Evolutionary conservation across 441 rosid genomes (phyloP), one percentile per base, ranked within the genome.

Genomic region (Pelargonium citronellum): DNA sequence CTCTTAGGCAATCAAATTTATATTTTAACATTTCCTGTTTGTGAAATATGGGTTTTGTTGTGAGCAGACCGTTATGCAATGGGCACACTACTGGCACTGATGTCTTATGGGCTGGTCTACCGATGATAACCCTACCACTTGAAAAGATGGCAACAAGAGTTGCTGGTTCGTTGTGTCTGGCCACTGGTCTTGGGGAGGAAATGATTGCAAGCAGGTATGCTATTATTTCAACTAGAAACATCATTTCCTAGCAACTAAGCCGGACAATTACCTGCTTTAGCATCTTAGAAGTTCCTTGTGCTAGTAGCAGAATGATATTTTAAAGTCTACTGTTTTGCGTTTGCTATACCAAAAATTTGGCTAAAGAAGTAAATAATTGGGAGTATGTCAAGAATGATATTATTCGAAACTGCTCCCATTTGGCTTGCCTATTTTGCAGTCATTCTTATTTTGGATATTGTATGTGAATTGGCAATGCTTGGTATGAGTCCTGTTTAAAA

Each of bases 111-210:
- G 99, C 99, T 71, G 99, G 99, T 76, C 88, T 92, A 62, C 98
- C 99, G 1, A 92, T 92, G 92, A 84, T 95, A 78, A 95, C 98
- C 27, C 77, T 85, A 67, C 99, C 99, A 4, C 96, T 91, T n/a
- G 95, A 95, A 81, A 95, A 92, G 82, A 95, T 95, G 99, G 99
- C 98, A 60, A 91, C 99, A 8, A 83, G 99, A 76, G 99, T 95
- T 70, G 98, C 99, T 77, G 99, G 99, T 70, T 95, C 99, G 41
- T 87, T 95, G 55, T 95, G 97, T 76, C 86, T 87, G 55, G 96
- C 99, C 71, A 92, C 98, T 74, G 99, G 99, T 37, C 83, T 95
- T 9, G 99, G 98, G 60, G 98, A 91, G 6, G 99, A 92, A 79
- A 92, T 92, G 99, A 91, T 95, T 78, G 98, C 92, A 58, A 87